phyloP scores from a whole-genome alignment of 352 stramenopile species.

The Phytophthora fragariaefolia region DNA sequence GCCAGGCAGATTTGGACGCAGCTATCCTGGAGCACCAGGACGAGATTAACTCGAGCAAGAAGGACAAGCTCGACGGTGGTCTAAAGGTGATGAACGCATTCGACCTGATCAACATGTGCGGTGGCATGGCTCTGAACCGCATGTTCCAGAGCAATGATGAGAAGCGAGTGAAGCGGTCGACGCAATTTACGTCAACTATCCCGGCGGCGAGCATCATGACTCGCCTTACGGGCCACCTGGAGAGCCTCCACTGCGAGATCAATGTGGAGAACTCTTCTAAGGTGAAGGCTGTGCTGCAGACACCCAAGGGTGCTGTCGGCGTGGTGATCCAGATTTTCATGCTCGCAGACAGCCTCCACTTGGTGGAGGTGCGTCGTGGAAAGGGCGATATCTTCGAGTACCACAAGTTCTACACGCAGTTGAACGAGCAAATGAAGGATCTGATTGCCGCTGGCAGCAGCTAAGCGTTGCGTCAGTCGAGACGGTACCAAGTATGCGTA shows the following conservation, averaged over 20 bases:
- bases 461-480: constrained; percentile 20
- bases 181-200: constrained; percentile 89
- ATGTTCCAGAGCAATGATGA: constrained; percentile 91
- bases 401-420: constrained; percentile 91
- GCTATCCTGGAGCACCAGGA: constrained; percentile 86
- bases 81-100: constrained; percentile 93
- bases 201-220: constrained; percentile 79
- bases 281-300: constrained; percentile 87
- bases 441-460: constrained; percentile 57
- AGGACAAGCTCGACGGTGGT: constrained; percentile 65
- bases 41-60: constrained; percentile 72
- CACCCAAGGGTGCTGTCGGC: constrained; percentile 87
- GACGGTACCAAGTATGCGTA: constrained; percentile 33
- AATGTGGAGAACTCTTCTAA: constrained; percentile 81
- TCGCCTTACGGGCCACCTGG: constrained; percentile 77
- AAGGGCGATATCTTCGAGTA: constrained; percentile 94
- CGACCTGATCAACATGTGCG: constrained; percentile 94
- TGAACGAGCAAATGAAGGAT: constrained; percentile 90
- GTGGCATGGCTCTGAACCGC: constrained; percentile 89
- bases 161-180: constrained; percentile 86
- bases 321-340: constrained; percentile 92
- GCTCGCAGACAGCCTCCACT: constrained; percentile 81
- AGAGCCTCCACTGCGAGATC: constrained; percentile 83
- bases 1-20: constrained; percentile 82
- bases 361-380: constrained; percentile 90